phyloP scores from a whole-genome alignment of 163 green algal genomes.

The Scenedesmus sp. region DNA sequence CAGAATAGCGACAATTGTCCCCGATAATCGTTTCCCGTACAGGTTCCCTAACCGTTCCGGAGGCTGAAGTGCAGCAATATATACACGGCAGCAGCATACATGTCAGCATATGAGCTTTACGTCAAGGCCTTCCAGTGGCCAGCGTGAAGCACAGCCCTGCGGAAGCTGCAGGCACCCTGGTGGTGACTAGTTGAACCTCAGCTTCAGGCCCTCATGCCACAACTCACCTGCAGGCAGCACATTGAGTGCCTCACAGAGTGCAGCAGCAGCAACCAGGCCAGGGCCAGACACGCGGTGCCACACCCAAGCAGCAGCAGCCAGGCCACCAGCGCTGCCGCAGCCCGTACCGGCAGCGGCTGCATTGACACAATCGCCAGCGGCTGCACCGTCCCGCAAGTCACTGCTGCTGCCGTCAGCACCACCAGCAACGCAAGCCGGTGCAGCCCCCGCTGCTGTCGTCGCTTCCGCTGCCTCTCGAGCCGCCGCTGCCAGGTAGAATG shows the following conservation, averaged over 20 bases:
- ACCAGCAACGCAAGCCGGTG: not conserved
- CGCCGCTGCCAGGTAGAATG: conserved; percentile 39
- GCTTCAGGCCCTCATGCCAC: not conserved
- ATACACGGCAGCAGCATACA: not conserved
- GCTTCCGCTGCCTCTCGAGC: conserved; percentile 9
- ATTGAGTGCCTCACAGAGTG: conserved; percentile 28
- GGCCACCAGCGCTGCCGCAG: not conserved
- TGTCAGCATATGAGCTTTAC: not conserved
- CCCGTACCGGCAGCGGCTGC: not conserved
- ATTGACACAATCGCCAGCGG: not conserved
- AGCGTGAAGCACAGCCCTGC: no score
- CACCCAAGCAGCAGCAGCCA: conserved; percentile 5
- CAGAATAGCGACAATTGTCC: no score
- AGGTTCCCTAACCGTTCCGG: no score
- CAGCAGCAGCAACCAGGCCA: conserved; percentile 34
- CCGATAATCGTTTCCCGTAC: no score
- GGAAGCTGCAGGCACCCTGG: no score
- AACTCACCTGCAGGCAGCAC: conserved; percentile 49
- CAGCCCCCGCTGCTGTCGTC: no score
- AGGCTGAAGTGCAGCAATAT: no score
- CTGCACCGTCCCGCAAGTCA: not conserved
- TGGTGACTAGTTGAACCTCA: no score
- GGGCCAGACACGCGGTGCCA: conserved; percentile 1
- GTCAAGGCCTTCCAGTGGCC: no score
- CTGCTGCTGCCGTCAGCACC: not conserved